A percentile compares a stretch with the other conserved stretches of the same genome.
Evolutionary conservation across 2,329 filamentous ascomycete species (phyloP).

Genomic region (Fusarium anthophilum): DNA sequence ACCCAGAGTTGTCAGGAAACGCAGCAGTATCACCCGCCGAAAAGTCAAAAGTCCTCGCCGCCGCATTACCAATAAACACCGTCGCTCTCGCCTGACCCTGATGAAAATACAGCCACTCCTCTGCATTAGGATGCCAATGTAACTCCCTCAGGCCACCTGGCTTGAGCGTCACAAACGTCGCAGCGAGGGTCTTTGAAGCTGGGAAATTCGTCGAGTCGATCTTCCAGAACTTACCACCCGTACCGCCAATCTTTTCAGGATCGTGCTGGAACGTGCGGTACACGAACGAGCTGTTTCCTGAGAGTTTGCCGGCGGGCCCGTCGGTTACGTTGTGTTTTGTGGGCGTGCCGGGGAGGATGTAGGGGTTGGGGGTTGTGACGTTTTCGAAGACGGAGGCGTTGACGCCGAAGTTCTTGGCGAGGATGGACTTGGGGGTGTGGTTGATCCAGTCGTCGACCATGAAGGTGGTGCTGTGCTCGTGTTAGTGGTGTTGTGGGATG

Average conservation of each 20-base stretch:
- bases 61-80: slow-evolving; percentile 69
- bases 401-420: slow-evolving; percentile 76
- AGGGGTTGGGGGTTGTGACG: slow-evolving; percentile 66
- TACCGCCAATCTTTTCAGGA: slow-evolving; percentile 66
- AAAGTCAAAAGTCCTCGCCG: slow-evolving; percentile 74
- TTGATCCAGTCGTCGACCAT: slow-evolving; percentile 76
- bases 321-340: slow-evolving; percentile 53
- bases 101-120: slow-evolving; percentile 79
- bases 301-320: slow-evolving; percentile 56
- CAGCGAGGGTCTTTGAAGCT: slow-evolving; percentile 71
- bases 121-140: slow-evolving; percentile 76
- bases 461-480: slow-evolving; percentile 68
- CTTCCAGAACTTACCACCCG: slow-evolving; percentile 69
- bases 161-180: slow-evolving; percentile 70
- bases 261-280: slow-evolving; percentile 67
- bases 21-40: slow-evolving; percentile 72
- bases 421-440: slow-evolving; percentile 69
- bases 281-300: slow-evolving; percentile 69
- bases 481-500: not conserved
- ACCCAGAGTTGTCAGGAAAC: slow-evolving; percentile 72
- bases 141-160: slow-evolving; percentile 71
- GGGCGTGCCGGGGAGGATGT: slow-evolving; percentile 68
- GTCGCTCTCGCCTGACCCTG: slow-evolving; percentile 69
- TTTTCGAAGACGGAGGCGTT: slow-evolving; percentile 66
- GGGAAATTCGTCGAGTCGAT: slow-evolving; percentile 76